Percentiles rank a stretch among this genome's conserved stretches.
Evolutionary conservation across 2,329 filamentous ascomycete species (phyloP).

Genomic region (Alternaria angustiovoidea): DNA sequence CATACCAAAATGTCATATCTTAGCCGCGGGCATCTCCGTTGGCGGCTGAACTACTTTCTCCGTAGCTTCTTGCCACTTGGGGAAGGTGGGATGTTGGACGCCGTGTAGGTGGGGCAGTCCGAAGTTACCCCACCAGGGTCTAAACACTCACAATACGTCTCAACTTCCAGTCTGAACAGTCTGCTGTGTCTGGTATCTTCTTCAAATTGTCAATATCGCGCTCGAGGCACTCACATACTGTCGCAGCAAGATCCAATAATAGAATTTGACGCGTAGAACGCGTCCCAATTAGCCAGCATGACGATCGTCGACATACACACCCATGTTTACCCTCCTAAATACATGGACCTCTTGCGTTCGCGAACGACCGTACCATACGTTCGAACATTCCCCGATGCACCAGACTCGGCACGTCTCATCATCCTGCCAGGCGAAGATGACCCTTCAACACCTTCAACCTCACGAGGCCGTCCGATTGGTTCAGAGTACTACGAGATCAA

Average conservation of each 20-base stretch:
- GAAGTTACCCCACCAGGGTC: slow-evolving; percentile 32
- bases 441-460: slow-evolving; percentile 58
- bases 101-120: slow-evolving; percentile 35
- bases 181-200: not conserved
- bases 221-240: not conserved
- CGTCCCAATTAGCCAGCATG: slow-evolving; percentile 32
- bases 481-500: slow-evolving; percentile 81
- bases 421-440: slow-evolving; percentile 68
- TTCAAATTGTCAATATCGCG: not conserved
- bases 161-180: not conserved
- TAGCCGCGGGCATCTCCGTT: slow-evolving; percentile 25
- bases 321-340: slow-evolving; percentile 69
- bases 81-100: slow-evolving; percentile 44
- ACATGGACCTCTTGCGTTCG: slow-evolving; percentile 64
- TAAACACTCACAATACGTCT: slow-evolving; percentile 19
- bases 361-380: slow-evolving; percentile 74
- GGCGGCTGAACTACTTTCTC: slow-evolving; percentile 5
- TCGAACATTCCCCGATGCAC: slow-evolving; percentile 66
- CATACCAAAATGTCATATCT: slow-evolving; percentile 6
- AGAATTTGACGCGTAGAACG: slow-evolving; percentile 2
- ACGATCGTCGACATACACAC: slow-evolving; percentile 68
- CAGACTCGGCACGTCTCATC: slow-evolving; percentile 68
- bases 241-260: not conserved
- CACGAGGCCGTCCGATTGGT: slow-evolving; percentile 82
- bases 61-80: slow-evolving; percentile 29